Evolutionary conservation across 345 rosid species (phyloP), one percentile per base, ranked within the genome.

Genomic region (Boechera retrofracta): DNA sequence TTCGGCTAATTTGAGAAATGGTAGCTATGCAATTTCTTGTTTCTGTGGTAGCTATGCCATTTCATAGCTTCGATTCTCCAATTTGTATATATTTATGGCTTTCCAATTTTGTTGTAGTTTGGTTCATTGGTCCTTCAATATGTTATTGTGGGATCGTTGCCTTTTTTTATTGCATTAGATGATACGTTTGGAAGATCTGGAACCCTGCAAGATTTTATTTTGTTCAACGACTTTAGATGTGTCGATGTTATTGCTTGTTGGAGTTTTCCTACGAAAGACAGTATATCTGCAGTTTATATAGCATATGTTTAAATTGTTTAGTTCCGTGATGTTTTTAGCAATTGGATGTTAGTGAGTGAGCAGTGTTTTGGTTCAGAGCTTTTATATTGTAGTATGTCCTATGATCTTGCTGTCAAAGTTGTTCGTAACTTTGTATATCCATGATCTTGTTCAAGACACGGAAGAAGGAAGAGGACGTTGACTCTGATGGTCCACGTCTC

Each of bases 401-500:
- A 24, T 61, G 29, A 15, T 13, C 33, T 57, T 59, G 57, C 16
- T 58, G 68, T 67, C 41, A 7, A 39, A 49, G 45, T 76, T 5
- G 32, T 60, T 52, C 41, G 1, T 48, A 38, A 65, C 53, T 57
- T 65, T 26, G 13, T 51, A 48, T 32, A 18, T 65, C 28, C 9
- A 15, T 72, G 38, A 44, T 61, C 7, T 73, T 60, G 26, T 41
- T 66, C 4, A 26, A 78, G 81, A n/a, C 56, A 59, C 73, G 81
- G 64, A 72, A 48, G 39, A 67, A 72, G 49, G 67, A 60, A 32
- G 77, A 66, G 16, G 77, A 72, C 1, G 77, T 41, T 59, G 73
- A 72, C 5, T 65, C 77, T 32, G 81, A 78, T 66, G 81, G 81
- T 66, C 81, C 77, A 32, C 81, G 81, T 57, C 82, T 73, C 18